Base-by-base conservation (phyloP, 2,329 filamentous ascomycete species). In the Dactylonectria macrodidyma region DNA sequence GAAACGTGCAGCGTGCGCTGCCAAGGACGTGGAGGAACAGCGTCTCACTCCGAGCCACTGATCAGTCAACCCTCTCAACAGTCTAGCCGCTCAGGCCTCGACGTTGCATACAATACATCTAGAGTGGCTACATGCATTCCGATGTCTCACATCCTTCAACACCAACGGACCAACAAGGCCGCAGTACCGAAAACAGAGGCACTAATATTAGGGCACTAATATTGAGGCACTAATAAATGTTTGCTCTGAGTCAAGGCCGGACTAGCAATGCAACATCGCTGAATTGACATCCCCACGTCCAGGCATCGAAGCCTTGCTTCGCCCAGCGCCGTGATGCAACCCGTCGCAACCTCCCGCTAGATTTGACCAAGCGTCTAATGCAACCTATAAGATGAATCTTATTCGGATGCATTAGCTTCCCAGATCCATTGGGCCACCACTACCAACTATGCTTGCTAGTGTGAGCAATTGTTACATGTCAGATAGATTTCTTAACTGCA, bases 1-100 rank as follows among this genome's bases (percentile, higher is more conserved):
- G 19, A 56, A 12, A 16, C 33, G 34, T 19, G 34, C 51, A 12
- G 26, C 52, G 34, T 19, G 34, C 51, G 11, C 48, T 38, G 33
- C 52, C 44, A 50, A 57, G 16, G 56, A 12, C 34, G 51, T 48
- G 51, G 26, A 38, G 44, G 50, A 52, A 57, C 60, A 63, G 19
- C 19, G 19, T 19, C 19, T 19, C 19, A 19, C 19, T 19, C 19
- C 19, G 19, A 19, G 19, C 19, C 19, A 19, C 19, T 19, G 19
- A 19, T 19, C 19, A 19, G 19, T 19, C 19, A 19, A 19, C 19
- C 26, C 26, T 30, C 26, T 30, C 26, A 7, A 30, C 26, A 7
- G 26, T 30, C 26, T 30, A 30, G 26, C 44, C 60, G 44, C 60
- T 56, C 50, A 60, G 58, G 34, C 59, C 59, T 47, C 22, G 5